Percentiles rank a stretch among this genome's conserved stretches.
phyloP scores from a whole-genome alignment of 164 flowering plant genomes.

The Echeveria elegans region DNA sequence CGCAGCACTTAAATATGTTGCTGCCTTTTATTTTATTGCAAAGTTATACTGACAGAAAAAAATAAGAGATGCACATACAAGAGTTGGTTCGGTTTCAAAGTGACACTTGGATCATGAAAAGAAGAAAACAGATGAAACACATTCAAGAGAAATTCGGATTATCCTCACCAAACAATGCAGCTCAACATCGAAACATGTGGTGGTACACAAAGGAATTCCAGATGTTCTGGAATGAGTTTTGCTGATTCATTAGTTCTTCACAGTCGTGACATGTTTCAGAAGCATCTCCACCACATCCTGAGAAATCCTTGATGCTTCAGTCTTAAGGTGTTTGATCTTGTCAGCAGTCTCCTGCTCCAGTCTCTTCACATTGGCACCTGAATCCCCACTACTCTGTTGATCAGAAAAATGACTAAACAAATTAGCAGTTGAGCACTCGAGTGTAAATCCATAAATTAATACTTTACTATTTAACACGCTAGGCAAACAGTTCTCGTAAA shows the following conservation, averaged over 20 bases:
- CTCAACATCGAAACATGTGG: neutral
- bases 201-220: neutral
- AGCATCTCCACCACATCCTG: conserved; percentile 78
- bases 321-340: conserved; percentile 59
- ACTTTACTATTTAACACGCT: no score
- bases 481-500: no score
- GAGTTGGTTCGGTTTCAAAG: neutral
- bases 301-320: conserved; percentile 53
- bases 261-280: conserved; percentile 68
- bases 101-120: neutral
- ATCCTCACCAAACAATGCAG: conserved; percentile 1
- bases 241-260: conserved; percentile 37
- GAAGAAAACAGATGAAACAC: neutral
- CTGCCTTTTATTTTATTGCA: no score
- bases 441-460: no score
- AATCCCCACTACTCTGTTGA: conserved; percentile 87
- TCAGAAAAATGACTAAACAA: neutral
- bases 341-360: conserved; percentile 72
- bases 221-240: neutral
- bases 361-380: conserved; percentile 89
- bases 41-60: no score
- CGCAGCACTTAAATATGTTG: no score
- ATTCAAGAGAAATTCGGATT: neutral
- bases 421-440: no score
- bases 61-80: neutral